Evolutionary conservation across 345 rosid genomes (phyloP), one percentile per base, ranked within the genome.

Genomic region (Garcia nutans): DNA sequence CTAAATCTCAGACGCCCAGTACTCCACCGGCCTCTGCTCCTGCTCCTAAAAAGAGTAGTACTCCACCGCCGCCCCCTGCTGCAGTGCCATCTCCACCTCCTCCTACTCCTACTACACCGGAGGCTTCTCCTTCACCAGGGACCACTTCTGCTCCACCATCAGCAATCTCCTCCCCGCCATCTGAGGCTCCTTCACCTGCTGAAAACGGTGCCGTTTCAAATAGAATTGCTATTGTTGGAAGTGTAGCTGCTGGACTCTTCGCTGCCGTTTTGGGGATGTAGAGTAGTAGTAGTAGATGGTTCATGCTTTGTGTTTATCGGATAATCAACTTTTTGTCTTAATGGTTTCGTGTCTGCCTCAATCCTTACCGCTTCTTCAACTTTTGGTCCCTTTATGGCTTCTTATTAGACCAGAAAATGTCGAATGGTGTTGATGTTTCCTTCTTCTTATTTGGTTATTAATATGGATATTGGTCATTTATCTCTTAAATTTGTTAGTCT

Each of bases 211-310:
- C 74, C 23, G 45, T 66, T 58, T 70, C 52, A 24, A 74, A 65
- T 31, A 50, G 70, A 26, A 13, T 75, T 10, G 31, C 62, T 11
- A 59, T 61, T 56, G 20, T 68, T 24, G 77, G 77, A 45, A 19
- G 71, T 10, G 22, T 68, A 8, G 65, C 69, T 28, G 20, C 56
- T 22, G 79, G 74, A 13, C 16, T 78, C 3, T 55, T 78, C 6
- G 72, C 74, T 66, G 74, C 76, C 58, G 74, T 71, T 75, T 71
- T 82, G 62, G 33, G 75, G 37, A 54, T 82, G 52, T 82, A 81
- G 76, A 56, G 57, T 31, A 8, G 20, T 3, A 26, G 19, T 8
- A 26, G 44, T 4, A 17, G n/a, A 0, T 8, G 3, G 5, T 62
- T 44, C 17, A 28, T 28, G 31, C 31, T 28, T 62, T 62, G 66